Evolutionary conservation across 2,329 filamentous ascomycete species (phyloP), one percentile per base, ranked within the genome.

Genomic region (Fusarium globosum): DNA sequence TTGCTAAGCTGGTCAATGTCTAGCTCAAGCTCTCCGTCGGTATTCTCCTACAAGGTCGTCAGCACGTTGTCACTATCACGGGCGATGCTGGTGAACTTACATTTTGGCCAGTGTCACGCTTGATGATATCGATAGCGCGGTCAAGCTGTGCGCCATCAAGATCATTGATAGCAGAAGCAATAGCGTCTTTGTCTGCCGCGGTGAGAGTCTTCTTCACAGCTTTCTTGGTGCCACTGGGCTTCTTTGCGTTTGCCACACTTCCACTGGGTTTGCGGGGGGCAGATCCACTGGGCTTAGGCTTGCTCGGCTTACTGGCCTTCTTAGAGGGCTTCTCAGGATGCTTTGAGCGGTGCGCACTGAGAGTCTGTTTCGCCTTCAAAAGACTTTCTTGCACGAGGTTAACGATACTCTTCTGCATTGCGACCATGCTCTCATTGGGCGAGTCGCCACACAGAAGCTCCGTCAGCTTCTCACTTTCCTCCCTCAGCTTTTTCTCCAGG

Each of bases 101-200:
- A 86, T 86, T 92, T 86, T 84, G 94, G 85, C 85, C 94, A 82
- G 85, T 97, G 75, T 97, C 96, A 73, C 90, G 90, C 81, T 97
- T 94, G 79, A 99, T 98, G 71, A 98, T 95, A 68, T 93, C 90
- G 38, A 98, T 94, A 1, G 96, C 94, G 75, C 91, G 90, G 56
- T 92, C 89, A 79, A 97, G 92, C 74, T 94, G 91, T n/a, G 87
- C 86, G 56, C 93, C 92, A 23, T 95, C 91, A 65, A 98, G 90
- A 71, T 92, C 91, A 77, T 92, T 93, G 72, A 97, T 96, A 20
- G 93, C 93, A 66, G 92, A 92, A 4, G 94, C 96, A 65, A 99
- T 97, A 74, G 95, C 90, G 65, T 96, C 94, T 86, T 98, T 98
- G 83, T 99, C 95, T 7, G 92, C 87, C 67, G 90, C 92, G 49